A percentile compares a stretch with the other conserved stretches of the same genome.
phyloP scores from a whole-genome alignment of 1,284 basidiomycete genomes.

The Irpex lacteus region DNA sequence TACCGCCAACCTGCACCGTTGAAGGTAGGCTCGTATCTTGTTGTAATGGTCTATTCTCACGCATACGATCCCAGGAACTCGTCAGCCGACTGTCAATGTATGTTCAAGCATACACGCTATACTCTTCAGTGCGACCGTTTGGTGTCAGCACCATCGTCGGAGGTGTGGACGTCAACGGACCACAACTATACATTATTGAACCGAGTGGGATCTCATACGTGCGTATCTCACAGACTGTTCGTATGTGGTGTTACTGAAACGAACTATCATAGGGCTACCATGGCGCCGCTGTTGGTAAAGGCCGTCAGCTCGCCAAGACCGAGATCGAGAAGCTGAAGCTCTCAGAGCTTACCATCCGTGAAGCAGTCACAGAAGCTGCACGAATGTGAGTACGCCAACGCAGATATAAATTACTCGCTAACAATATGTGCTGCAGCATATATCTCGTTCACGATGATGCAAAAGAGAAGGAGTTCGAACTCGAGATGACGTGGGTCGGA shows the following conservation, averaged over 20 bases:
- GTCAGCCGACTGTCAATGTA: conserved; percentile 86
- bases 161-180: conserved; percentile 87
- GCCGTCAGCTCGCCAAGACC: conserved; percentile 95
- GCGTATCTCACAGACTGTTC: conserved; percentile 26
- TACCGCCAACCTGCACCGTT: conserved; percentile 80
- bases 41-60: not conserved
- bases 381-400: conserved; percentile 70
- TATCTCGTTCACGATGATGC: conserved; percentile 97
- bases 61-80: conserved; percentile 53
- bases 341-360: conserved; percentile 70
- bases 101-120: conserved; percentile 95
- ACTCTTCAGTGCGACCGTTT: conserved; percentile 97
- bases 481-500: conserved; percentile 97
- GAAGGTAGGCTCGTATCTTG: conserved; percentile 52
- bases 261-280: conserved; percentile 73
- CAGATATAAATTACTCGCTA: not conserved
- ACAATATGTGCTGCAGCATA: conserved; percentile 56
- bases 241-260: not conserved
- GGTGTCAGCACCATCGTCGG: conserved; percentile 93
- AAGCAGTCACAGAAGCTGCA: conserved; percentile 93
- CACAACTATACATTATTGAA: conserved; percentile 89
- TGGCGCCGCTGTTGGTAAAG: conserved; percentile 95
- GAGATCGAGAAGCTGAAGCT: conserved; percentile 96
- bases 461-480: conserved; percentile 97
- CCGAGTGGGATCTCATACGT: conserved; percentile 94